phyloP scores from a whole-genome alignment of 2,329 filamentous ascomycete genomes.

The Thelonectria blattea region DNA sequence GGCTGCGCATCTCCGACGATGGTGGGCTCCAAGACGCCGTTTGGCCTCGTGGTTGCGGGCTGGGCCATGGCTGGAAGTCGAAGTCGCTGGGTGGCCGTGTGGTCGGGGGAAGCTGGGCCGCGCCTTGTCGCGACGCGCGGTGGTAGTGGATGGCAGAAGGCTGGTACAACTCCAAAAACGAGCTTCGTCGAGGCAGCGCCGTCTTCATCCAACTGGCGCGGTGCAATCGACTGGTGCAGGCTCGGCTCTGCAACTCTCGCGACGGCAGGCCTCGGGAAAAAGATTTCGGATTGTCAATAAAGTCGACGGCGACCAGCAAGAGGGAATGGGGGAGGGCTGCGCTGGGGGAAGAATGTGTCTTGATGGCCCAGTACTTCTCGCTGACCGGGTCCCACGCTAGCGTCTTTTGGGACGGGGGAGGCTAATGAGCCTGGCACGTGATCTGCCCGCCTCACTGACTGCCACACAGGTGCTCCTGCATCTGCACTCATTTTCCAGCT shows the following conservation, averaged over 20 bases:
- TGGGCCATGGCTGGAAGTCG: constrained; percentile 48
- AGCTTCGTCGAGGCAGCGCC: constrained; percentile 45
- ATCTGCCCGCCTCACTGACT: constrained; percentile 28
- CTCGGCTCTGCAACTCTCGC: constrained; percentile 33
- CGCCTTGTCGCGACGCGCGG: constrained; percentile 51
- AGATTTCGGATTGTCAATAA: constrained; percentile 31
- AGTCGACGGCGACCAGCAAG: constrained; percentile 29
- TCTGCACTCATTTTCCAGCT: neutral
- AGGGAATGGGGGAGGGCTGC: constrained; percentile 40
- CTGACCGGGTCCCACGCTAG: constrained; percentile 39
- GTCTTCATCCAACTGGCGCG: constrained; percentile 42
- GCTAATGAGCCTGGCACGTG: constrained; percentile 43
- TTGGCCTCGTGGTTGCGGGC: constrained; percentile 46
- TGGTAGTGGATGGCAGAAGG: constrained; percentile 42
- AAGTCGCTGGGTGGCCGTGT: constrained; percentile 32
- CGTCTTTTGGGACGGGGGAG: constrained; percentile 37
- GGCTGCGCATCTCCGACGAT: constrained; percentile 41
- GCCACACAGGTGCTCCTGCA: too few relatives aligned
- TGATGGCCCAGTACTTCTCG: constrained; percentile 43
- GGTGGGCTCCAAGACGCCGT: constrained; percentile 50
- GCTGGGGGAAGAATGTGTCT: constrained; percentile 49
- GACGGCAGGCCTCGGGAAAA: constrained; percentile 31
- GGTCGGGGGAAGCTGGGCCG: constrained; percentile 39
- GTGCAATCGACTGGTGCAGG: constrained; percentile 38
- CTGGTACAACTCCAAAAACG: constrained; percentile 50